phyloP scores from a whole-genome alignment of 345 rosid genomes.

The Rhodamnia rubescens region DNA sequence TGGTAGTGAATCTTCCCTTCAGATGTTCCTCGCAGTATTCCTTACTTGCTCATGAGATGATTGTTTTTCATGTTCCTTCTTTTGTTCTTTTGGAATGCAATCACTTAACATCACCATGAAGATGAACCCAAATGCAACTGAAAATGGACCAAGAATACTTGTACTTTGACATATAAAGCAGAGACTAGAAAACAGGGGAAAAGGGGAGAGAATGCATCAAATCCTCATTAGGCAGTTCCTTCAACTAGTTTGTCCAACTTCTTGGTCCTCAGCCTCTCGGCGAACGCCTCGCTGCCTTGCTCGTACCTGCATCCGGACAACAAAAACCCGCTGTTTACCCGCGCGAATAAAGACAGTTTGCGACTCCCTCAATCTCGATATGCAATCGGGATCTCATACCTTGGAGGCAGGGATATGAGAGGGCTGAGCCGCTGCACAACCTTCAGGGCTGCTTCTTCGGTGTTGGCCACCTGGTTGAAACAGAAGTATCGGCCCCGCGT shows the following conservation, averaged over 20 bases:
- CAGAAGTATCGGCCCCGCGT: slow-evolving; percentile 75
- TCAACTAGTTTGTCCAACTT: slow-evolving; percentile 60
- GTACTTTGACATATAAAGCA: neutral
- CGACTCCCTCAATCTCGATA: neutral
- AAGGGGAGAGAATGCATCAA: neutral
- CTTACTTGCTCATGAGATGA: neutral
- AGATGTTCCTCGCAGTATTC: neutral
- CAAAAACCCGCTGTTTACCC: neutral
- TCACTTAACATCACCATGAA: neutral
- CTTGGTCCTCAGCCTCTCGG: slow-evolving; percentile 60
- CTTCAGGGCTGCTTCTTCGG: slow-evolving; percentile 47
- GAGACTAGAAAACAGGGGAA: neutral
- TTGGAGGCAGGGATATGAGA: slow-evolving; percentile 48
- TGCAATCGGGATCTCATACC: slow-evolving; percentile 12
- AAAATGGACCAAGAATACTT: neutral
- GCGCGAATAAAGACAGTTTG: neutral
- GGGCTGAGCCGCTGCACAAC: slow-evolving; percentile 56
- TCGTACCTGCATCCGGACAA: slow-evolving; percentile 30
- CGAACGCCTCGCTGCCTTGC: slow-evolving; percentile 35
- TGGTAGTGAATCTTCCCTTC: neutral
- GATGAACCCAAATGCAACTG: neutral
- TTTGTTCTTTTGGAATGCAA: neutral
- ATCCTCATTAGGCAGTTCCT: slow-evolving; percentile 28
- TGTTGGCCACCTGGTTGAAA: slow-evolving; percentile 55
- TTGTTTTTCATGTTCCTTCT: neutral